Conservation (phyloP, 2,329 filamentous ascomycete genomes). For the Teratosphaeriaceae sp. region DNA sequence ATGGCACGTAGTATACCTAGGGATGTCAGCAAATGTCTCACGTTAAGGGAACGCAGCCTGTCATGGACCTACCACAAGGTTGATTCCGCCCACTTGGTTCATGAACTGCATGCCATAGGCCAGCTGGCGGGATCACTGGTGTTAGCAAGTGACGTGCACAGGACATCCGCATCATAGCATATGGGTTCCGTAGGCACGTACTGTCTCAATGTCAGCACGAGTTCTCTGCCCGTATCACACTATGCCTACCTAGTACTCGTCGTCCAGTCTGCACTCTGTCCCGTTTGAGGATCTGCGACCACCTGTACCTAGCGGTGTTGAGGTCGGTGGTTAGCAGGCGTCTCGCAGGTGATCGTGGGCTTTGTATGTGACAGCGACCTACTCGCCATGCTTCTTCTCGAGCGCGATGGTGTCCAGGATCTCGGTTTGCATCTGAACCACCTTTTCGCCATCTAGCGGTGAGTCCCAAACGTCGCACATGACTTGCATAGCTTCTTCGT, state of each 20-base stretch:
- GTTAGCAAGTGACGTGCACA: too few species aligned
- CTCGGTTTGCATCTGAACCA: conserved; percentile 26
- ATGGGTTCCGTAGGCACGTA: too few species aligned
- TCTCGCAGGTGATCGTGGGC: too few species aligned
- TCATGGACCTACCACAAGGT: background rate
- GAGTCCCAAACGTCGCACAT: conserved; percentile 29
- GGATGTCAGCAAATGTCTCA: background rate
- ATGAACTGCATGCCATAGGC: conserved; percentile 36
- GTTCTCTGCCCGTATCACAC: too few species aligned
- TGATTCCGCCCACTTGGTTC: conserved; percentile 26
- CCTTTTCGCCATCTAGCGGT: conserved; percentile 22
- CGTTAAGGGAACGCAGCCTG: background rate
- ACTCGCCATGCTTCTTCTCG: conserved; percentile 32
- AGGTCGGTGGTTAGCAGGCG: too few species aligned
- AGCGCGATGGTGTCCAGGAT: conserved; percentile 32
- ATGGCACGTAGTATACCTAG: conserved; percentile 38
- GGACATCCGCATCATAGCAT: too few species aligned
- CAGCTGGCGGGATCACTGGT: too few species aligned
- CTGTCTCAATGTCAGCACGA: too few species aligned
- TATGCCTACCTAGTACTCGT: too few species aligned
- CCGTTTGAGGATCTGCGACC: conserved; percentile 33
- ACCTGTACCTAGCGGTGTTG: too few species aligned
- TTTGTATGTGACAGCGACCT: too few species aligned
- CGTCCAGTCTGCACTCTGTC: conserved; percentile 36
- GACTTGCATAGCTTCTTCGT: conserved; percentile 28